Conservation (phyloP, 208 protist genomes). For the Crithidia expoeki region DNA sequence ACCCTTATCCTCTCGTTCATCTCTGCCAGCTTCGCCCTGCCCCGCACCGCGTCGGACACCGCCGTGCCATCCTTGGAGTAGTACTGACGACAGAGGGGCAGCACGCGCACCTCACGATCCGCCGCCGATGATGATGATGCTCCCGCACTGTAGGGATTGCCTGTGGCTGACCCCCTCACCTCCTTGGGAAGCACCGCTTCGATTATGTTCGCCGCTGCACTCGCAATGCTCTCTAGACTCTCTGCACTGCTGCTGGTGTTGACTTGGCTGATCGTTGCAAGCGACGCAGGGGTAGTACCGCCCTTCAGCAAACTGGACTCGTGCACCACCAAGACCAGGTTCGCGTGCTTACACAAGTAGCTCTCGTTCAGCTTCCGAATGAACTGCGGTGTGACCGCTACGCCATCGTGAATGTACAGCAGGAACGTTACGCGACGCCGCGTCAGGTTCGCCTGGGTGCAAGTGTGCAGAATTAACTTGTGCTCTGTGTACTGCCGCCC, state of each 20-base stretch:
- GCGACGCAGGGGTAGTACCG: slow-evolving; percentile 38
- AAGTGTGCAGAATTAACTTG: slow-evolving; percentile 82
- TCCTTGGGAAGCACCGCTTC: slow-evolving; percentile 29
- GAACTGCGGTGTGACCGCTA: slow-evolving; percentile 70
- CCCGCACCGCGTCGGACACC: slow-evolving; percentile 2
- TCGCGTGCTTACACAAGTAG: slow-evolving; percentile 66
- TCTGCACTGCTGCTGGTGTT: background rate
- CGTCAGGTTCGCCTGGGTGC: slow-evolving; percentile 80
- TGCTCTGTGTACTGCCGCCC: slow-evolving; percentile 76
- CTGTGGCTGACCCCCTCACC: slow-evolving; percentile 6
- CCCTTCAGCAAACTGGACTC: slow-evolving; percentile 68
- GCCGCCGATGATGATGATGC: background rate
- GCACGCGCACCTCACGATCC: slow-evolving; percentile 32
- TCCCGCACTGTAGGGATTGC: background rate
- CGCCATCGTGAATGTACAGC: slow-evolving; percentile 70
- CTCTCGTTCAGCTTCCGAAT: slow-evolving; percentile 60
- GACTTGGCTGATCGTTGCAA: slow-evolving; percentile 22
- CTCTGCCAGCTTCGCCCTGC: background rate
- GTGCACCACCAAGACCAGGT: slow-evolving; percentile 81
- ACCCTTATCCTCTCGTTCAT: background rate
- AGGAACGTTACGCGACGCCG: slow-evolving; percentile 86
- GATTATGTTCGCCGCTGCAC: slow-evolving; percentile 22
- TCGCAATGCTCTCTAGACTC: slow-evolving; percentile 12
- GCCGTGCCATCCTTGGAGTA: slow-evolving; percentile 31
- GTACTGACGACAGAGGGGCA: slow-evolving; percentile 49